These are phyloP conservation scores for Eucalyptus sp. DNA, from an alignment of 345 rosid genomes.

Conservation along the genomic window DNA sequence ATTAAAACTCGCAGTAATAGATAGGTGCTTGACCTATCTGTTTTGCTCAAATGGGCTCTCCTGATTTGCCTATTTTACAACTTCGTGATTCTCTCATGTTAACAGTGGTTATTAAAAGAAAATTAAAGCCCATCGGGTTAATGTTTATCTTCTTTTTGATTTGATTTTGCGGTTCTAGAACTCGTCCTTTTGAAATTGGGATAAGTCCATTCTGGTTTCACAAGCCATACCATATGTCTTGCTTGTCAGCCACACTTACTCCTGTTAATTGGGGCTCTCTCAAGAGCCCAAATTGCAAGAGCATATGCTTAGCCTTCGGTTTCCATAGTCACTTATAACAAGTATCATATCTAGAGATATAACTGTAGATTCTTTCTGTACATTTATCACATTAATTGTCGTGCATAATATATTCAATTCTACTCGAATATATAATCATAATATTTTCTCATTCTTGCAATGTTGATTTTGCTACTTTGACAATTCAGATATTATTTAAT, in stretches of 20 bases:
- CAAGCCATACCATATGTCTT: not conserved
- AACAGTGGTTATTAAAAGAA: not conserved
- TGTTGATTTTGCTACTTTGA: not conserved
- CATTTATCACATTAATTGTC: not conserved
- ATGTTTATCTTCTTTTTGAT: not conserved
- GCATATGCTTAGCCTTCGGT: not conserved
- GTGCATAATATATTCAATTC: not conserved
- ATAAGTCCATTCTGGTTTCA: not conserved
- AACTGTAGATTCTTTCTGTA: not conserved
- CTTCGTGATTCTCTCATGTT: not conserved
- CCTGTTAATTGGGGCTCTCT: not conserved
- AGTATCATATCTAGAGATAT: not conserved
- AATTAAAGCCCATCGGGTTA: not conserved
- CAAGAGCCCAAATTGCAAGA: not conserved
- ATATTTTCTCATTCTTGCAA: not conserved
- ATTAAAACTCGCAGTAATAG: not conserved
- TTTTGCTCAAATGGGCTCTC: not conserved
- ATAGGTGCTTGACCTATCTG: not conserved
- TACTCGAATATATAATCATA: not conserved
- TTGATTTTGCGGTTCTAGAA: not conserved
- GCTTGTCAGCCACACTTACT: not conserved
- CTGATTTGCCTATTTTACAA: not conserved
- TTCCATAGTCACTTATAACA: not conserved
- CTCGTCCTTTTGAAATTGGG: not conserved
- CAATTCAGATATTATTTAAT: not conserved